phyloP scores from a whole-genome alignment of 2,329 filamentous ascomycete genomes.

The Clarireedia paspali region DNA sequence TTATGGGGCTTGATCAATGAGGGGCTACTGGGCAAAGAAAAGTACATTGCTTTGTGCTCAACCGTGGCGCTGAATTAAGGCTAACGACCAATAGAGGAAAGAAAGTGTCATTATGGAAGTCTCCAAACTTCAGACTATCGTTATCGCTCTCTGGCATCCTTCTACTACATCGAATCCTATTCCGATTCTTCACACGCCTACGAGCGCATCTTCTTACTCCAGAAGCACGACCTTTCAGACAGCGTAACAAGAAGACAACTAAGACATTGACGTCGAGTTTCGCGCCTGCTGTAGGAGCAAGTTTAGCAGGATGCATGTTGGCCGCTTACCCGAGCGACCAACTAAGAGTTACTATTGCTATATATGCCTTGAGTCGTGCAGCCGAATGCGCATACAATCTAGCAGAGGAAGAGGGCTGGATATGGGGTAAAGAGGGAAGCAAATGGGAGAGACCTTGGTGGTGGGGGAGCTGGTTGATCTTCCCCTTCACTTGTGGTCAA shows the following conservation, averaged over 20 bases:
- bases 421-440: conserved; percentile 49
- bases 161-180: conserved; percentile 79
- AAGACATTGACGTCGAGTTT: conserved; percentile 71
- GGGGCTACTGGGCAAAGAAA: conserved; percentile 36
- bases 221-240: conserved; percentile 72
- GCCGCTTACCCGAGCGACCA: conserved; percentile 65
- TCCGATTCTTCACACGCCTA: conserved; percentile 79
- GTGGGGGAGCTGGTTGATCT: conserved; percentile 78
- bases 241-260: conserved; percentile 71
- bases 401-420: conserved; percentile 63
- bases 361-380: conserved; percentile 73
- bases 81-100: conserved; percentile 25
- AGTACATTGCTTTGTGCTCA: not conserved
- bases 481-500: conserved; percentile 69
- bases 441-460: conserved; percentile 66
- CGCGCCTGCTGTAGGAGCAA: conserved; percentile 85
- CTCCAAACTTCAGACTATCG: conserved; percentile 67
- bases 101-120: conserved; percentile 52
- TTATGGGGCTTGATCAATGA: conserved; percentile 47
- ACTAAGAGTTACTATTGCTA: conserved; percentile 69
- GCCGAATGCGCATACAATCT: conserved; percentile 84
- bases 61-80: not conserved
- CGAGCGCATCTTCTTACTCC: conserved; percentile 71
- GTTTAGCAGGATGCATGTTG: conserved; percentile 74
- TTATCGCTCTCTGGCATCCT: conserved; percentile 79